Percentiles rank a stretch among this genome's conserved stretches.
These are phyloP conservation scores for Tetraselmis striata DNA, from an alignment of 139 green algal genomes.

Conservation along the genomic window DNA sequence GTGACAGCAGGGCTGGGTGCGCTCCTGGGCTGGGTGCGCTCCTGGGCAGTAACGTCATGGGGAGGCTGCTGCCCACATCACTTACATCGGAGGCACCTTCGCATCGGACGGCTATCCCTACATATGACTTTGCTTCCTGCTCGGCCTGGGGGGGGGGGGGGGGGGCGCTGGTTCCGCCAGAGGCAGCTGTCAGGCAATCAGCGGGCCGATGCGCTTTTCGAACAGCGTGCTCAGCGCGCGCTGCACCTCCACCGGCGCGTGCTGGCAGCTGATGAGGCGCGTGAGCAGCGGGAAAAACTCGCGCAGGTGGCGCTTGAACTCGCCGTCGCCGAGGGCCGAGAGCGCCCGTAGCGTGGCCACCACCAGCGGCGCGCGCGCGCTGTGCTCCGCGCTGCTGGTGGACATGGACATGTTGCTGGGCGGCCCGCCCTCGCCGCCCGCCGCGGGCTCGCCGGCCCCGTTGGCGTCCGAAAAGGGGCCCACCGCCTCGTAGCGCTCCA, in stretches of 20 bases:
- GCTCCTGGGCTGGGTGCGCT: too few species aligned
- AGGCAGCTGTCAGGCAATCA: too few species aligned
- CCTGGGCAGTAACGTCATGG: too few species aligned
- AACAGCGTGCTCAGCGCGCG: conserved; percentile 77
- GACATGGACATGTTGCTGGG: neutral
- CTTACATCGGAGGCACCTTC: too few species aligned
- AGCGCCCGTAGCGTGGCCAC: conserved; percentile 63
- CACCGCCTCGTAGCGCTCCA: conserved; percentile 52
- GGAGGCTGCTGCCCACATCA: too few species aligned
- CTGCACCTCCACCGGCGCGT: conserved; percentile 80
- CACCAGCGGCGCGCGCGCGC: conserved; percentile 15
- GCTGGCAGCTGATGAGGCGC: conserved; percentile 69
- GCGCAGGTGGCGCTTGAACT: conserved; percentile 65
- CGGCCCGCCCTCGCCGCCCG: neutral
- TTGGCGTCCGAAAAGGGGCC: neutral
- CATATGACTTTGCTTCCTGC: too few species aligned
- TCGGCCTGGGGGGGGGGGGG: too few species aligned
- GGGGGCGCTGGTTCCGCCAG: too few species aligned
- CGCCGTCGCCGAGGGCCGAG: conserved; percentile 38
- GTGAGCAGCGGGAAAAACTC: conserved; percentile 84
- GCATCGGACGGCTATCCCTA: too few species aligned
- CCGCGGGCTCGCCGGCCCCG: neutral
- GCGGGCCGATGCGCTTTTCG: conserved; percentile 44
- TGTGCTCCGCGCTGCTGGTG: neutral
- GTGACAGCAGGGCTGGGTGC: too few species aligned